These are phyloP conservation scores for Fusarium caatingaense DNA, from an alignment of 2,329 filamentous ascomycete genomes.

Conservation along the genomic window DNA sequence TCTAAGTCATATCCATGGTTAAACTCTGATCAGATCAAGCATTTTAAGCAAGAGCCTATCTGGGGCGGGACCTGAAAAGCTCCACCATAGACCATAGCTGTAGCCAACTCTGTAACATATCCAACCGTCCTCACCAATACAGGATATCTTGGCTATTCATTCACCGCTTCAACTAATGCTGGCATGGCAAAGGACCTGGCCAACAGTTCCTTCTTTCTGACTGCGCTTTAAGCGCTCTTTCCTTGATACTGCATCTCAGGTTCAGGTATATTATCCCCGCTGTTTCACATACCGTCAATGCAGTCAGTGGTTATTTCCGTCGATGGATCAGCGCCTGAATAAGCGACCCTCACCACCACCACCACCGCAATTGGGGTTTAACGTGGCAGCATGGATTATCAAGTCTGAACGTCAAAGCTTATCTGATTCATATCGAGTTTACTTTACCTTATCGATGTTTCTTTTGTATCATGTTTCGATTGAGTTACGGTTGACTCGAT, in stretches of 20 bases:
- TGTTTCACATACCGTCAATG: conserved; percentile 10
- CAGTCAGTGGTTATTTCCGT: neutral
- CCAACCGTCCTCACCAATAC: conserved; percentile 6
- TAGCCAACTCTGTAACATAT: neutral
- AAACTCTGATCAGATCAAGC: conserved; percentile 24
- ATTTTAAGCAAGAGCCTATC: neutral
- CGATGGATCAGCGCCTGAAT: neutral
- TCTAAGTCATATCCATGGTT: neutral
- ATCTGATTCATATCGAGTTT: neutral
- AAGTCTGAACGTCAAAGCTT: conserved; percentile 2
- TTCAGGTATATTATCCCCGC: neutral
- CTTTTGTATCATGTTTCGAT: neutral
- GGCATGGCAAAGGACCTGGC: neutral
- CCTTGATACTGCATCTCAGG: conserved; percentile 1
- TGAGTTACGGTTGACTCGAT: neutral
- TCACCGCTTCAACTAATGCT: neutral
- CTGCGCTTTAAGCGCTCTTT: neutral
- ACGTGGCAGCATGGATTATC: conserved; percentile 3
- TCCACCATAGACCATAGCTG: neutral
- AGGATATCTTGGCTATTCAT: conserved; percentile 18
- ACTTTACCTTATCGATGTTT: neutral
- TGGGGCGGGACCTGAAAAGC: neutral
- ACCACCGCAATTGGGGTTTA: neutral
- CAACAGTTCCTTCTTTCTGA: neutral
- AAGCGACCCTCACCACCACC: neutral